A percentile compares a stretch with the other conserved stretches of the same genome.
These are phyloP conservation scores for Oleoguttula mirabilis DNA, from an alignment of 495 filamentous ascomycete species.

Conservation along the genomic window DNA sequence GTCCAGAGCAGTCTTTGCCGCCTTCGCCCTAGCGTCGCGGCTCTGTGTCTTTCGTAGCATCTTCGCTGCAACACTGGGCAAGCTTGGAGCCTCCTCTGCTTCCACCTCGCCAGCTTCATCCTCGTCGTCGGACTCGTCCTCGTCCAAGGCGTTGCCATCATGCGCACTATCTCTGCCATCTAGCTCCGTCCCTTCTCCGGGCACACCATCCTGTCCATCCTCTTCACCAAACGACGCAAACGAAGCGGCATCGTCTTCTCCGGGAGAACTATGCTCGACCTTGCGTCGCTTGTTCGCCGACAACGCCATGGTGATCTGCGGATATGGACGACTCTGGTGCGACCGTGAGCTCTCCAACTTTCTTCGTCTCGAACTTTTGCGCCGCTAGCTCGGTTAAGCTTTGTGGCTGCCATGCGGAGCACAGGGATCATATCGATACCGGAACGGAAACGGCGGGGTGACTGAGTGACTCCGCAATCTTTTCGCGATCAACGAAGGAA, in stretches of 20 bases:
- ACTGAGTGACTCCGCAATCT: too few species aligned
- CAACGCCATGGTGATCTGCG: constrained; percentile 23
- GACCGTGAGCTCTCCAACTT: too few species aligned
- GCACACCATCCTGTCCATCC: constrained; percentile 8
- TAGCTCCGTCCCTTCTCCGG: not conserved
- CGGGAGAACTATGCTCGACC: constrained; percentile 18
- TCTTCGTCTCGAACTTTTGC: too few species aligned
- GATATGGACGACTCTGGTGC: too few species aligned
- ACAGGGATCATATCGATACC: too few species aligned
- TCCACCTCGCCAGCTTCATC: not conserved
- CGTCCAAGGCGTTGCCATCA: not conserved
- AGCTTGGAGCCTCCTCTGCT: too few species aligned
- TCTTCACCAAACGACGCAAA: constrained; percentile 16
- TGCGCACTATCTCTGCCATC: not conserved
- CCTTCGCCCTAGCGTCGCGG: not conserved
- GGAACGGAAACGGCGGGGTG: too few species aligned
- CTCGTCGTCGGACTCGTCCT: not conserved
- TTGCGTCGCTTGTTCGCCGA: constrained; percentile 27
- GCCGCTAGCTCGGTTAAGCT: too few species aligned
- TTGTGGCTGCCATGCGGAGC: too few species aligned
- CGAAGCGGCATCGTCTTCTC: constrained; percentile 16
- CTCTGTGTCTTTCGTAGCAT: not conserved
- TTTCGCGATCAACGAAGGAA: too few species aligned
- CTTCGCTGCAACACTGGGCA: constrained; percentile 2
- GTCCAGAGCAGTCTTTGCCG: not conserved